Conservation (phyloP, 345 rosid genomes). For the Fremontodendron californicum region DNA sequence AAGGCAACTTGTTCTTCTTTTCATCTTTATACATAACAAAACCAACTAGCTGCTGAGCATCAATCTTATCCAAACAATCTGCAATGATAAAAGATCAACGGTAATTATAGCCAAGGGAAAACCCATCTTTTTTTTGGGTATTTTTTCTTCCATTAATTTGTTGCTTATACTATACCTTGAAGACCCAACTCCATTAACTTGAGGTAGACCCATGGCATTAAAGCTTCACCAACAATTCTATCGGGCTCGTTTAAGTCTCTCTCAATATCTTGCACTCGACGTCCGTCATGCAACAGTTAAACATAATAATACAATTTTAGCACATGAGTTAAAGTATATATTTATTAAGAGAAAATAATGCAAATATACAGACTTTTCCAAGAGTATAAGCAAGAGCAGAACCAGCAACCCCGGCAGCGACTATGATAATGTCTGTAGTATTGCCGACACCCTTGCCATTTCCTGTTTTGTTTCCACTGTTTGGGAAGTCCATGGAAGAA, state of each 20-base stretch:
- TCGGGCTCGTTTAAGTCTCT: slow-evolving; percentile 8
- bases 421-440: slow-evolving; percentile 33
- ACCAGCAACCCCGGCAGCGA: slow-evolving; percentile 51
- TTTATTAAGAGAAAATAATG: too few species aligned
- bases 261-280: slow-evolving; percentile 13
- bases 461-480: not conserved
- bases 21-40: slow-evolving; percentile 30
- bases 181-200: slow-evolving; percentile 23
- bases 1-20: slow-evolving; percentile 20
- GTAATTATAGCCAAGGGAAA: too few species aligned
- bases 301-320: too few species aligned
- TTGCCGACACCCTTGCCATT: not conserved
- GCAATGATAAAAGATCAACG: not conserved
- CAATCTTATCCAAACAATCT: slow-evolving; percentile 39
- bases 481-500: not conserved
- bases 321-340: too few species aligned
- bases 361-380: slow-evolving; percentile 46
- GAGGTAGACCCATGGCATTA: slow-evolving; percentile 18
- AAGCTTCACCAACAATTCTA: slow-evolving; percentile 20
- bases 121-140: too few species aligned
- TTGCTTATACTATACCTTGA: too few species aligned
- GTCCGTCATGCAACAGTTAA: slow-evolving; percentile 21
- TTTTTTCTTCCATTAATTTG: too few species aligned
- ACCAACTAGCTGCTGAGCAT: slow-evolving; percentile 29
- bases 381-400: slow-evolving; percentile 59